Evolutionary conservation across 495 filamentous ascomycete species (phyloP), one percentile per base, ranked within the genome.

Genomic region (Aspergillus kassunensis): DNA sequence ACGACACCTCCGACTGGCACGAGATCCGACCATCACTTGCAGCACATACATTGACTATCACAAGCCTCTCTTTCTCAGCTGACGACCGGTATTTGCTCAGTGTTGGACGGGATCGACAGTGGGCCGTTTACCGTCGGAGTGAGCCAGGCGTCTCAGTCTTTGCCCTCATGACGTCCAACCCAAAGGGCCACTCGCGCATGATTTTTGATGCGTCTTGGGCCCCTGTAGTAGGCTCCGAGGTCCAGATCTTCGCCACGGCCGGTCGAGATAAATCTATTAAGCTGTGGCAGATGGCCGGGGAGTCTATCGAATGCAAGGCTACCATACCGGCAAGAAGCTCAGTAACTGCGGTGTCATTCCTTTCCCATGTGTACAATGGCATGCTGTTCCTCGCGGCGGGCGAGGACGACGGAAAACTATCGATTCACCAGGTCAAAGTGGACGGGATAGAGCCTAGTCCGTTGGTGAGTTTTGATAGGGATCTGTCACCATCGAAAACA

Each of bases 111-210:
- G 93, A 99, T 62, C 73, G 93, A 31, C 88, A 91, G 63, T 97
- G 92, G 92, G 83, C 80, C 0, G 74, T 97, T 7, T 97, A 89
- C 58, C 64, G 81, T 53, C 72, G 80, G 36, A 61, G 60, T 31
- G 61, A 63, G 10, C 51, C 56, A 27, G 66, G 70, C 9, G 62
- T 64, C 7, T 73, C 64, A 2, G 63, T 54, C 0, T 95, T 87
- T 51, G 70, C 63, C 35, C 69, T 86, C 2, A 52, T 75, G 15
- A 67, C 81, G 37, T 74, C 80, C 7, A 89, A 93, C 55, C 80
- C 84, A 1, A 96, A 93, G 69, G 91, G 86, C 2, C 93, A 99
- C 67, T 76, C 86, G 16, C 73, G 93, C 47, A 96, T 97, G 90
- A 88, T 99, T 35, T 72, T 96, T 18, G 89, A 87, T 62, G 83